Conservation (phyloP, 176 grass and related monocot species). For the Raddia guianensis region DNA sequence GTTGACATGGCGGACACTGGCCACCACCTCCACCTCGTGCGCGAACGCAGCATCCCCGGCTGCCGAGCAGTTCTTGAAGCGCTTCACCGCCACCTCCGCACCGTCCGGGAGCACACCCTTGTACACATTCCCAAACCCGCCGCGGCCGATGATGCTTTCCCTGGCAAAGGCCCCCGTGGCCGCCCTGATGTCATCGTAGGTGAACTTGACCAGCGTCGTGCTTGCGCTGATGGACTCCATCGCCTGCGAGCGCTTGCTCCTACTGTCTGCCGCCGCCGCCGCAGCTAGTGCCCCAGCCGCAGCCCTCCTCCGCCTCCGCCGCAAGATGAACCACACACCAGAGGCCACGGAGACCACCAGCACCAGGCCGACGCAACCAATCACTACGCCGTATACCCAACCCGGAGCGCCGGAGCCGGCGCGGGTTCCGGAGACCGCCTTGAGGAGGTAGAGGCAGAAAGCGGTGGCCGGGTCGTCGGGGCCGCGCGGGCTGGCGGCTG, state of each 20-base stretch:
- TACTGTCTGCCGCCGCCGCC: conserved; percentile 27
- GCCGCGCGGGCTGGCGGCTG: conserved; percentile 49
- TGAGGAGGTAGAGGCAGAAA: conserved; percentile 70
- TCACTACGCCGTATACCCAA: conserved; percentile 60
- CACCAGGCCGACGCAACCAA: conserved; percentile 39
- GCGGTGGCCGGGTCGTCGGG: conserved; percentile 54
- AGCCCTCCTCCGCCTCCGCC: conserved; percentile 5
- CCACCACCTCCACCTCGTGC: conserved; percentile 96
- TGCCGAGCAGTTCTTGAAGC: conserved; percentile 91
- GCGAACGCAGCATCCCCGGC: conserved; percentile 73
- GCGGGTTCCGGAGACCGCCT: conserved; percentile 14
- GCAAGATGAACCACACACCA: conserved; percentile 35
- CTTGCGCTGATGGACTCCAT: conserved; percentile 87
- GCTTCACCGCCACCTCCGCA: conserved; percentile 68
- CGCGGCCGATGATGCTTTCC: conserved; percentile 74
- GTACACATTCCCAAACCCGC: conserved; percentile 91
- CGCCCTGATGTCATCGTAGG: conserved; percentile 76
- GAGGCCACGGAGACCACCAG: conserved; percentile 19
- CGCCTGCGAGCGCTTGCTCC: conserved; percentile 56
- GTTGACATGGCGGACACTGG: conserved; percentile 90
- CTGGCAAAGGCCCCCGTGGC: conserved; percentile 62
- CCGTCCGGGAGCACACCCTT: conserved; percentile 63
- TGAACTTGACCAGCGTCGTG: conserved; percentile 84
- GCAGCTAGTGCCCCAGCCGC: neutral
- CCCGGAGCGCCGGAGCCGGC: neutral